phyloP scores from a whole-genome alignment of 345 rosid species.

The Cochlearia excelsa region DNA sequence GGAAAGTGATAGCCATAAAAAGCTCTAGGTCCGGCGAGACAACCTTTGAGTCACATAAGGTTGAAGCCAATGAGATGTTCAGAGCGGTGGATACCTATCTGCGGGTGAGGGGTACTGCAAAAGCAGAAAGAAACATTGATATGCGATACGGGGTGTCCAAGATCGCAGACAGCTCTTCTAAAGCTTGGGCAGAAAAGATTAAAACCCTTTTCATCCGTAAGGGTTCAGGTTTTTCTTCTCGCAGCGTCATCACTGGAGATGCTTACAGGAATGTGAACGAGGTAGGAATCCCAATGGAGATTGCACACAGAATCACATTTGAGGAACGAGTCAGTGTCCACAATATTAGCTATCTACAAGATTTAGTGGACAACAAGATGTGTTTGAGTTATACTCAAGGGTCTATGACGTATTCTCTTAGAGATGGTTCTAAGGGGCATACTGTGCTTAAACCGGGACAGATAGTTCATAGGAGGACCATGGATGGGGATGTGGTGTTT shows the following conservation, averaged over 20 bases:
- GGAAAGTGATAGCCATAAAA: slow-evolving; percentile 61
- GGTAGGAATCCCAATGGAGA: slow-evolving; percentile 79
- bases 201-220: slow-evolving; percentile 77
- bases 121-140: slow-evolving; percentile 59
- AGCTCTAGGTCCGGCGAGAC: slow-evolving; percentile 77
- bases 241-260: slow-evolving; percentile 97
- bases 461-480: slow-evolving; percentile 75
- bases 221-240: slow-evolving; percentile 94
- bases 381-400: slow-evolving; percentile 81
- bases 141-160: slow-evolving; percentile 54
- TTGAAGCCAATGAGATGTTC: slow-evolving; percentile 71
- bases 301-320: slow-evolving; percentile 82
- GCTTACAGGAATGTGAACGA: slow-evolving; percentile 70
- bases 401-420: slow-evolving; percentile 62
- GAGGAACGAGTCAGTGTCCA: slow-evolving; percentile 82
- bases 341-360: slow-evolving; percentile 59
- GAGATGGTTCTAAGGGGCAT: slow-evolving; percentile 92
- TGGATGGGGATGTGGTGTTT: slow-evolving; percentile 93
- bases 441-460: slow-evolving; percentile 77
- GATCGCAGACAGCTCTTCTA: slow-evolving; percentile 57
- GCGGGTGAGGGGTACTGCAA: slow-evolving; percentile 77
- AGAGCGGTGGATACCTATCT: slow-evolving; percentile 68
- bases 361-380: slow-evolving; percentile 65
- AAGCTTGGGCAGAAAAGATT: slow-evolving; percentile 94
- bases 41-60: slow-evolving; percentile 77